A percentile compares a stretch with the other conserved stretches of the same genome.
phyloP scores from a whole-genome alignment of 139 green algal genomes.

The Astrephomene gubernaculifera region DNA sequence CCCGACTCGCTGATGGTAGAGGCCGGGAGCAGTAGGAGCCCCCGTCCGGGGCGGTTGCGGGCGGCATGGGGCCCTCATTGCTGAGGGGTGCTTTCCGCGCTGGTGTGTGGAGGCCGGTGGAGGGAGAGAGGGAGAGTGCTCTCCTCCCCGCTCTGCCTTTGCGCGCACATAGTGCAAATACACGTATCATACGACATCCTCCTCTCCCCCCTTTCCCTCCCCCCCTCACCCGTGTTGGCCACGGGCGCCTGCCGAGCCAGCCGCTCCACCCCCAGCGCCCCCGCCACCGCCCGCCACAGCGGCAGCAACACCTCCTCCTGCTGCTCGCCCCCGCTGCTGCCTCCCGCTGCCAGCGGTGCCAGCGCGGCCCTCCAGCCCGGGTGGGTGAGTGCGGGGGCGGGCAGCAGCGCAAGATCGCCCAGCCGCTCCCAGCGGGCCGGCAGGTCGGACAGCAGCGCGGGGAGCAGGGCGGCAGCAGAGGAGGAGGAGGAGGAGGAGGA shows the following conservation, averaged over 20 bases:
- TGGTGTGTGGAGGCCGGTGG: too few species aligned
- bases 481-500: neutral
- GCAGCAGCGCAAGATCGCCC: conserved; percentile 74
- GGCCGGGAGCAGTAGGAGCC: too few species aligned
- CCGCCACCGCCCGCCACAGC: conserved; percentile 52
- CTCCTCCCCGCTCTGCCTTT: too few species aligned
- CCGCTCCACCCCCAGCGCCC: conserved; percentile 51
- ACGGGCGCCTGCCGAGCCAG: conserved; percentile 66
- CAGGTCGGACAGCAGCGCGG: conserved; percentile 54
- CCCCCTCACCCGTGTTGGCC: conserved; percentile 54
- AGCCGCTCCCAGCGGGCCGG: conserved; percentile 74
- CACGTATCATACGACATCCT: too few species aligned
- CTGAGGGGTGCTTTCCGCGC: too few species aligned
- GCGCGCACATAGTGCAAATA: too few species aligned
- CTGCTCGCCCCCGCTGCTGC: conserved; percentile 2
- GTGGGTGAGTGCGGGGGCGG: conserved; percentile 38
- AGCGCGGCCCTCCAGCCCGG: conserved; percentile 22
- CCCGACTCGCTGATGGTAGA: too few species aligned
- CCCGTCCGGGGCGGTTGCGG: too few species aligned
- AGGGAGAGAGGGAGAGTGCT: too few species aligned
- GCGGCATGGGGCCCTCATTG: too few species aligned
- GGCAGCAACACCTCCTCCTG: neutral
- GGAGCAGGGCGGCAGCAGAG: neutral
- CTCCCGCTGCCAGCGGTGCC: neutral
- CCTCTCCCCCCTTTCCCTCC: too few species aligned